Conservation (phyloP, 352 stramenopile species). For the Globisporangium ultimum region DNA sequence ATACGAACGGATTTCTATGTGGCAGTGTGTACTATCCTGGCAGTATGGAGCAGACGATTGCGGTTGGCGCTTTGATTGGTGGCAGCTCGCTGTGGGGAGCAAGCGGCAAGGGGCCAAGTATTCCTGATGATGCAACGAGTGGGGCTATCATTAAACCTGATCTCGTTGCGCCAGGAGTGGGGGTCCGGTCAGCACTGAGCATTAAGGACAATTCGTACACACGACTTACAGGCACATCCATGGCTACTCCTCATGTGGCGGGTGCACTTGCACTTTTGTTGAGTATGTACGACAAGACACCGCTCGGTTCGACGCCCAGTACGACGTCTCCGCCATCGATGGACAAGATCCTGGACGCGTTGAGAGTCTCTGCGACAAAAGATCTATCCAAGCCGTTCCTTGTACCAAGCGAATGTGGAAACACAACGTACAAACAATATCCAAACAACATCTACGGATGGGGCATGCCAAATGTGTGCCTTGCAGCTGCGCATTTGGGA, state of each 20-base stretch:
- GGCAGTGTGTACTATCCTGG: constrained; percentile 67
- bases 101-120: constrained; percentile 60
- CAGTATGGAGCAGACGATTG: constrained; percentile 45
- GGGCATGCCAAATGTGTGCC: constrained; percentile 53
- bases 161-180: constrained; percentile 66
- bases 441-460: constrained; percentile 82
- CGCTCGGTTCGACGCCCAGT: neutral
- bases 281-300: constrained; percentile 21
- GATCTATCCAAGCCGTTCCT: constrained; percentile 63
- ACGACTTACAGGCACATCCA: constrained; percentile 67
- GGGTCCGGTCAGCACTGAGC: constrained; percentile 63
- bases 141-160: constrained; percentile 61
- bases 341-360: constrained; percentile 30
- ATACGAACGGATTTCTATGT: constrained; percentile 72
- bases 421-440: constrained; percentile 58
- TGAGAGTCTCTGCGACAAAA: constrained; percentile 37
- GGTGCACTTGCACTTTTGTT: constrained; percentile 60
- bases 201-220: constrained; percentile 54
- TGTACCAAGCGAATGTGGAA: constrained; percentile 57
- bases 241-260: constrained; percentile 69
- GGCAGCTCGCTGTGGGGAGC: constrained; percentile 58
- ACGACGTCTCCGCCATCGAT: constrained; percentile 11
- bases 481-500: constrained; percentile 33
- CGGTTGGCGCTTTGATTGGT: constrained; percentile 60
- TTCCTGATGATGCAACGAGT: constrained; percentile 15